Conservation (phyloP, 495 filamentous ascomycete species). For the Schizothecium vesticola region DNA sequence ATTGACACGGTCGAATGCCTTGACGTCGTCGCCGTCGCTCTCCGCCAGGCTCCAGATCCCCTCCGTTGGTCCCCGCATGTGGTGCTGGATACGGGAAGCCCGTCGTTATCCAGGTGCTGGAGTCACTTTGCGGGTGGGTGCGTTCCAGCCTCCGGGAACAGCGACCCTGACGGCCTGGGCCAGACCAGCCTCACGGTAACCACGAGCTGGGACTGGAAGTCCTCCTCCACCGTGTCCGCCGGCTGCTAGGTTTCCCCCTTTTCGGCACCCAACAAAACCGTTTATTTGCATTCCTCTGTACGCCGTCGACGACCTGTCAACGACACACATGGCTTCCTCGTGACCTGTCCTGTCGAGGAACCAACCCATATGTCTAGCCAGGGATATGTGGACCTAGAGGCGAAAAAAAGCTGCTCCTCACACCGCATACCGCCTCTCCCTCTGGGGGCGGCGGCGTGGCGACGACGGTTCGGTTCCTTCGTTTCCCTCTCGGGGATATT, state of each 20-base stretch:
- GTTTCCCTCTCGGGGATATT: constrained; percentile 3
- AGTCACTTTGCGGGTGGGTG: neutral
- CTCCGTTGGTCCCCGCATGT: neutral
- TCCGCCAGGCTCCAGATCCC: neutral
- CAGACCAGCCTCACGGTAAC: neutral
- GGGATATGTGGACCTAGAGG: neutral
- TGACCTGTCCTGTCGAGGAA: neutral
- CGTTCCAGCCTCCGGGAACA: neutral
- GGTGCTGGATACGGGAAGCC: neutral
- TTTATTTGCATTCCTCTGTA: neutral
- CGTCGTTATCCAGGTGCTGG: neutral
- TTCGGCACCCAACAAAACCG: neutral
- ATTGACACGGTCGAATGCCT: constrained; percentile 12
- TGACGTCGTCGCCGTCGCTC: neutral
- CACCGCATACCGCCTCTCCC: neutral
- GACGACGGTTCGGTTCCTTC: neutral
- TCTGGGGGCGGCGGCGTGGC: neutral
- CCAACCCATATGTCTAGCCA: neutral
- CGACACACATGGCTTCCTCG: neutral
- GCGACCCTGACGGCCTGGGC: neutral
- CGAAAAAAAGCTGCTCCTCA: neutral
- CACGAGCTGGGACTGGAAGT: neutral
- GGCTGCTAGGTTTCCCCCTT: neutral
- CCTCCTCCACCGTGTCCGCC: neutral
- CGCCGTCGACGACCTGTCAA: neutral